phyloP scores from a whole-genome alignment of 768 basidiomycete species.

The Naganishia onofrii region DNA sequence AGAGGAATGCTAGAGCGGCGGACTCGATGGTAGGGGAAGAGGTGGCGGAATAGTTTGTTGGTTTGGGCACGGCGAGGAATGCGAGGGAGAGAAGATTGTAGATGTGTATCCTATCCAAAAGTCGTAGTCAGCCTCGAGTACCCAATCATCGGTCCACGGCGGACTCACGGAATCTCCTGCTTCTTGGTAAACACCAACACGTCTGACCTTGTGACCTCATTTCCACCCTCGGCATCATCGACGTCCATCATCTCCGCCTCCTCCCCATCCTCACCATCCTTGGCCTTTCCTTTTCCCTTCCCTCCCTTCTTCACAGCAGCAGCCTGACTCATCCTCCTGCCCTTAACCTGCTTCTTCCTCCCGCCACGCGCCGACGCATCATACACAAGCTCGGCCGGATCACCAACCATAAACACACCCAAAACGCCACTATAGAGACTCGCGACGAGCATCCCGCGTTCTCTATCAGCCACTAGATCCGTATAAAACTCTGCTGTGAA shows the following conservation, averaged over 20 bases:
- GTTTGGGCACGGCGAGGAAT: constrained; percentile 38
- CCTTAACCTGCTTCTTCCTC: constrained; percentile 18
- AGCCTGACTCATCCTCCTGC: neutral
- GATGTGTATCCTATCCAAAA: constrained; percentile 43
- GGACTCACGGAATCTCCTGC: constrained; percentile 28
- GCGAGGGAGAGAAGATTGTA: constrained; percentile 47
- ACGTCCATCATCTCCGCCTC: constrained; percentile 35
- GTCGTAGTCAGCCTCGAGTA: constrained; percentile 38
- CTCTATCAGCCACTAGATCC: constrained; percentile 36
- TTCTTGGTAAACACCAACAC: constrained; percentile 29
- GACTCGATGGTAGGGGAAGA: constrained; percentile 34
- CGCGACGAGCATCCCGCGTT: constrained; percentile 41
- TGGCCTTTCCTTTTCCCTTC: constrained; percentile 42
- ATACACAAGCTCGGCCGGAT: neutral
- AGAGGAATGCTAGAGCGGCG: constrained; percentile 44
- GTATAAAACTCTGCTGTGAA: constrained; percentile 49
- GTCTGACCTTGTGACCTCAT: constrained; percentile 34
- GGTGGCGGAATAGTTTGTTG: constrained; percentile 17
- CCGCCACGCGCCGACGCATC: constrained; percentile 1
- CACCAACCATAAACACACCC: constrained; percentile 37
- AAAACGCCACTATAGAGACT: constrained; percentile 49
- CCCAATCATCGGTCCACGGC: constrained; percentile 16
- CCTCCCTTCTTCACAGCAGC: constrained; percentile 39
- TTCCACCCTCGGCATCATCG: constrained; percentile 44
- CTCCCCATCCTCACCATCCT: constrained; percentile 14